These are phyloP conservation scores for Choiromyces venosus DNA, from an alignment of 495 filamentous ascomycete genomes.

Conservation along the genomic window DNA sequence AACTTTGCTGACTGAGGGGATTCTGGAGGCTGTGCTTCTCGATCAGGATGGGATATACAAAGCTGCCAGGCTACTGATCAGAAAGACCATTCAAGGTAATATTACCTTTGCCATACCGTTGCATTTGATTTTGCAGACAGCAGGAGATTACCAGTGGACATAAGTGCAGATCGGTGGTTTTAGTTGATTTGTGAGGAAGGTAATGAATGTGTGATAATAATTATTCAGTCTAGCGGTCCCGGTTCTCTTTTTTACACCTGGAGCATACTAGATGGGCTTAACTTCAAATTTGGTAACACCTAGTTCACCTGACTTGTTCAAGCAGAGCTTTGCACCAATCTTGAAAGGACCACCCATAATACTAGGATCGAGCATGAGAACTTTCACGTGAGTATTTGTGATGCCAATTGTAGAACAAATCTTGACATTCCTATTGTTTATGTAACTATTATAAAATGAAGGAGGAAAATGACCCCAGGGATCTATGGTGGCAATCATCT, in stretches of 20 bases:
- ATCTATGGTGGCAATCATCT: constrained; percentile 97
- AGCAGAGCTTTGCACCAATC: too few species aligned
- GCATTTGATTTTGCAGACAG: too few species aligned
- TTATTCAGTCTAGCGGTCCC: constrained; percentile 59
- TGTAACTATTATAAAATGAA: constrained; percentile 66
- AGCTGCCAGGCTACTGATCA: too few species aligned
- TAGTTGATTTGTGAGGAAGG: too few species aligned
- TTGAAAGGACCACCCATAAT: constrained; percentile 70
- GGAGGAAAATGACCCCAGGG: constrained; percentile 85
- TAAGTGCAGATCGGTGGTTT: too few species aligned
- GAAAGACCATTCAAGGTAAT: too few species aligned
- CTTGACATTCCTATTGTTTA: constrained; percentile 69
- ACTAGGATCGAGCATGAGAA: constrained; percentile 85
- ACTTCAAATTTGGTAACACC: constrained; percentile 94
- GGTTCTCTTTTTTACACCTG: constrained; percentile 89
- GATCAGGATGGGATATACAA: too few species aligned
- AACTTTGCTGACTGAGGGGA: too few species aligned
- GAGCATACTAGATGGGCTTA: constrained; percentile 93
- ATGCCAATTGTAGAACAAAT: constrained; percentile 92
- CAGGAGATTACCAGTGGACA: too few species aligned
- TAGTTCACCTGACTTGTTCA: too few species aligned
- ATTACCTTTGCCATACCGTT: too few species aligned
- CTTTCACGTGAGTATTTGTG: constrained; percentile 92
- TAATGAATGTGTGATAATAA: neutral
- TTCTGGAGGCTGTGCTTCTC: too few species aligned